Conservation (phyloP, 202 grass and related monocot genomes). For the Setaria italica region DNA sequence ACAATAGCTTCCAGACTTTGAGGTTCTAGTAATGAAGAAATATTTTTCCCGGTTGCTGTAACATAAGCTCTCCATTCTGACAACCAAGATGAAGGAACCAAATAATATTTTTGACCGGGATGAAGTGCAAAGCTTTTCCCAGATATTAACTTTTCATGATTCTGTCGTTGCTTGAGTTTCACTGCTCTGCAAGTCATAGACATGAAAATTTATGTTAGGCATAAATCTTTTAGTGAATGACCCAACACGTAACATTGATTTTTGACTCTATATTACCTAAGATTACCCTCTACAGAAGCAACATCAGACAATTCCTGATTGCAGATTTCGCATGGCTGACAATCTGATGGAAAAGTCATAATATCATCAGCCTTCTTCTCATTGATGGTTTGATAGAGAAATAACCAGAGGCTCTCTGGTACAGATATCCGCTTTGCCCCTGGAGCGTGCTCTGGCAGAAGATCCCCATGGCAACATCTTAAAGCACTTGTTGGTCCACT, state of each 20-base stretch:
- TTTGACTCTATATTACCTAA: conserved; percentile 63
- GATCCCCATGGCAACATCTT: conserved; percentile 74
- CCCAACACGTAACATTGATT: background rate
- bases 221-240: conserved; percentile 5
- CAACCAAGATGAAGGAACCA: conserved; percentile 89
- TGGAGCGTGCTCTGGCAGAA: conserved; percentile 84
- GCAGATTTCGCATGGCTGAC: conserved; percentile 74
- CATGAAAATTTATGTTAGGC: conserved; percentile 35
- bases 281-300: conserved; percentile 82
- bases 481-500: conserved; percentile 83
- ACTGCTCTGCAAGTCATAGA: conserved; percentile 63
- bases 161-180: conserved; percentile 87
- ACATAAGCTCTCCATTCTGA: conserved; percentile 91
- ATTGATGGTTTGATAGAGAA: conserved; percentile 71
- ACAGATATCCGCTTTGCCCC: conserved; percentile 89
- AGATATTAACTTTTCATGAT: conserved; percentile 83
- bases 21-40: conserved; percentile 81
- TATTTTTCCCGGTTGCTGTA: conserved; percentile 86
- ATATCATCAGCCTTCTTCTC: conserved; percentile 54
- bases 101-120: conserved; percentile 78
- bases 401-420: conserved; percentile 82
- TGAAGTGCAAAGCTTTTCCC: conserved; percentile 76
- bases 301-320: conserved; percentile 78
- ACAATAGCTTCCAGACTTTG: conserved; percentile 68
- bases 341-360: conserved; percentile 73